Evolutionary conservation across 768 basidiomycete genomes (phyloP).

Genomic region (Pulveroboletus sp.): DNA sequence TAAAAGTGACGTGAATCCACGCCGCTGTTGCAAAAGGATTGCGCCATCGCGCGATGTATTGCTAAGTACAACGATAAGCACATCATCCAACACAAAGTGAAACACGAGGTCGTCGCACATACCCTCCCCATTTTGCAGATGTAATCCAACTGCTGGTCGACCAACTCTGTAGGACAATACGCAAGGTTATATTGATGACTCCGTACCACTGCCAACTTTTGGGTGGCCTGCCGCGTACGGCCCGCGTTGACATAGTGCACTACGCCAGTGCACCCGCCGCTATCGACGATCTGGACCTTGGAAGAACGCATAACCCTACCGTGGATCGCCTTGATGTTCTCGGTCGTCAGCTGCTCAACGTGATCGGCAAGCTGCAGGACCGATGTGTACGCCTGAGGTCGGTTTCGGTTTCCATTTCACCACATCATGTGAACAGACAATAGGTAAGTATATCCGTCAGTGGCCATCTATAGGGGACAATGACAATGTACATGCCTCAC

Average conservation of each 20-base stretch:
- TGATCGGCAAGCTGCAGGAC: conserved; percentile 21
- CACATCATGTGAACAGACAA: neutral
- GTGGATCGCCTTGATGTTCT: conserved; percentile 27
- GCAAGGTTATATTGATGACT: conserved; percentile 33
- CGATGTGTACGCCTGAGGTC: conserved; percentile 22
- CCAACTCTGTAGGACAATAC: conserved; percentile 27
- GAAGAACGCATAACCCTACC: conserved; percentile 29
- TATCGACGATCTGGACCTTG: conserved; percentile 24
- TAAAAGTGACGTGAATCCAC: conserved; percentile 33
- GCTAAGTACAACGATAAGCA: conserved; percentile 12
- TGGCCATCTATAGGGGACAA: no score
- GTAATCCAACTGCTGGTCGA: conserved; percentile 32
- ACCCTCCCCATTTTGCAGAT: conserved; percentile 34
- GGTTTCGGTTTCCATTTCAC: neutral
- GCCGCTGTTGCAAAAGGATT: conserved; percentile 36
- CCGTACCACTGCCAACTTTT: conserved; percentile 28
- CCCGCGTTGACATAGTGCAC: conserved; percentile 30
- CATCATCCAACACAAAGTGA: neutral
- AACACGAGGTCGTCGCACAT: neutral
- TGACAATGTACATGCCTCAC: conserved; percentile 17
- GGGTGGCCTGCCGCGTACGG: conserved; percentile 24
- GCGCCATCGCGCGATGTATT: conserved; percentile 35
- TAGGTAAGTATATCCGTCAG: neutral
- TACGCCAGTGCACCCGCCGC: neutral
- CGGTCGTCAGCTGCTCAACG: conserved; percentile 26